phyloP scores from a whole-genome alignment of 768 basidiomycete species.

The Agaricus subrufescens region DNA sequence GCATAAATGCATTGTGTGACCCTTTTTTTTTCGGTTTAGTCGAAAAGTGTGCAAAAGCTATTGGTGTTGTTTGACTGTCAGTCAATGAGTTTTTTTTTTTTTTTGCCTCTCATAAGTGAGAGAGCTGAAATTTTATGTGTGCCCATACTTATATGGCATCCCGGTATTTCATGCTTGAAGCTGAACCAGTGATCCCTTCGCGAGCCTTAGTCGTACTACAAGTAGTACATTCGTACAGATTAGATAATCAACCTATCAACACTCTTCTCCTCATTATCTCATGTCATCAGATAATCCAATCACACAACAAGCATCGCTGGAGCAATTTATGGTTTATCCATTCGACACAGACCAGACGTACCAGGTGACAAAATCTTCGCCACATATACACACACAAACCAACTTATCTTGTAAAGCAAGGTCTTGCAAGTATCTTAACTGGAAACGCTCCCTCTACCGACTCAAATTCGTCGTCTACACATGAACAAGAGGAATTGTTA shows the following conservation, averaged over 20 bases:
- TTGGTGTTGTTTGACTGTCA: too few relatives aligned
- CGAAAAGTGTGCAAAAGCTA: neutral
- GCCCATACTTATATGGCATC: too few relatives aligned
- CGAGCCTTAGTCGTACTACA: too few relatives aligned
- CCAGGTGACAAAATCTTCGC: constrained; percentile 37
- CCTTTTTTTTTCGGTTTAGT: neutral
- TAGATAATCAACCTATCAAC: neutral
- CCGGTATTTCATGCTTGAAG: too few relatives aligned
- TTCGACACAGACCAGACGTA: constrained; percentile 56
- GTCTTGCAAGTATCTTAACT: constrained; percentile 52
- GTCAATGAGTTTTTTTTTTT: too few relatives aligned
- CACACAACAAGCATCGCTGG: constrained; percentile 1
- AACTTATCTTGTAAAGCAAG: constrained; percentile 45
- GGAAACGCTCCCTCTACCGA: constrained; percentile 31
- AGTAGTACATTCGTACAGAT: neutral
- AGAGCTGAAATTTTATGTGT: too few relatives aligned
- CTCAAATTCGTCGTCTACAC: constrained; percentile 19
- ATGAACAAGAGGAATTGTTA: constrained; percentile 41
- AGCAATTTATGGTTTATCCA: constrained; percentile 37
- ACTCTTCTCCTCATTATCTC: neutral
- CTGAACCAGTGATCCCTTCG: too few relatives aligned
- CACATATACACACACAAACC: neutral
- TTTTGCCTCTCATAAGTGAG: too few relatives aligned
- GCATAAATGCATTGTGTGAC: too few relatives aligned
- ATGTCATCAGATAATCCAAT: neutral